Evolutionary conservation across 805 yeast species (phyloP).

Genomic region (Schwanniomyces pseudopolymorphus): DNA sequence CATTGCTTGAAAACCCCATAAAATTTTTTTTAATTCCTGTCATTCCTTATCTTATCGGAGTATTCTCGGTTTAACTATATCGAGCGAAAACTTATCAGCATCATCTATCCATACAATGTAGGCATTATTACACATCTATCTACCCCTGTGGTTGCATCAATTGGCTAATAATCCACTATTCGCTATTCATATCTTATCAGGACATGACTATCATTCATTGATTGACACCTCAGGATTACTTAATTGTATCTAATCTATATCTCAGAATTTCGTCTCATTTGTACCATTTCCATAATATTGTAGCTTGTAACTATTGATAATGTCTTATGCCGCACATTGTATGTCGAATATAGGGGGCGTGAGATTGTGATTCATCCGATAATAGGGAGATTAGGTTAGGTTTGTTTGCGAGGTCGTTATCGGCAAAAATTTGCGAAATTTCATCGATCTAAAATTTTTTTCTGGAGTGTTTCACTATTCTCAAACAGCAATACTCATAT

Average conservation of each 20-base stretch:
- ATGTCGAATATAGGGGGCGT: background rate
- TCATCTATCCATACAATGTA: background rate
- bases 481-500: background rate
- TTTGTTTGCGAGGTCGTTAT: slow-evolving; percentile 2
- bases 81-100: background rate
- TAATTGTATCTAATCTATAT: background rate
- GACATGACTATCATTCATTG: too few relatives aligned
- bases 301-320: background rate
- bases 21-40: background rate
- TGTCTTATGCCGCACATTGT: background rate
- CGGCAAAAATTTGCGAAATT: slow-evolving; percentile 2
- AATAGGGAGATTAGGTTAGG: background rate
- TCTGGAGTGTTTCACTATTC: background rate
- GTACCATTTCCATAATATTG: too few relatives aligned
- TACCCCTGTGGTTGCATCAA: too few relatives aligned
- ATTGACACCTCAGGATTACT: background rate
- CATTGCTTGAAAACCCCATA: background rate
- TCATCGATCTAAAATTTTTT: slow-evolving; percentile 1
- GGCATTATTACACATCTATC: too few relatives aligned
- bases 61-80: background rate
- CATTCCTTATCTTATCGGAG: background rate
- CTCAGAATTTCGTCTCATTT: too few relatives aligned
- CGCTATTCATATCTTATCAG: too few relatives aligned
- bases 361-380: background rate
- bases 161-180: too few relatives aligned